Conservation (phyloP, 2,329 filamentous ascomycete genomes). For the Coniochaeta hoffmannii region DNA sequence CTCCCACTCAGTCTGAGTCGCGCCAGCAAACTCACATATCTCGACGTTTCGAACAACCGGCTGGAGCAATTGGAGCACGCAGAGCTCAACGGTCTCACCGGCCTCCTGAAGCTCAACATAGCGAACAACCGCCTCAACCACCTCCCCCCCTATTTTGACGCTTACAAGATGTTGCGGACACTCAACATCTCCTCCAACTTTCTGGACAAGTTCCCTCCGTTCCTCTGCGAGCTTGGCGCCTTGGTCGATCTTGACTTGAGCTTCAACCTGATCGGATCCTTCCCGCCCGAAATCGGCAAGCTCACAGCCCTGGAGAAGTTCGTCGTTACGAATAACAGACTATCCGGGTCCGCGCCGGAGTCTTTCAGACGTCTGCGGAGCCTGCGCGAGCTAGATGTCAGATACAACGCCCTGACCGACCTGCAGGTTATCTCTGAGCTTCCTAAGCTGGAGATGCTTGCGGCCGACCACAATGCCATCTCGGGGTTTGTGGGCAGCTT, state of each 20-base stretch:
- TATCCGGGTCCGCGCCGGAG: slow-evolving; percentile 66
- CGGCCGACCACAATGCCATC: slow-evolving; percentile 87
- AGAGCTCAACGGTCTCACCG: slow-evolving; percentile 66
- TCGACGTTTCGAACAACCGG: slow-evolving; percentile 93
- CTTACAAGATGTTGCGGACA: slow-evolving; percentile 71
- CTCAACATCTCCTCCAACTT: slow-evolving; percentile 94
- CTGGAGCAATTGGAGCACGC: slow-evolving; percentile 82
- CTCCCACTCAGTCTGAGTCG: slow-evolving; percentile 78
- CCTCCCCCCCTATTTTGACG: slow-evolving; percentile 74
- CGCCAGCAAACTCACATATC: slow-evolving; percentile 72
- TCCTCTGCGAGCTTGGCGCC: slow-evolving; percentile 73
- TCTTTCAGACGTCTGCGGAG: slow-evolving; percentile 67
- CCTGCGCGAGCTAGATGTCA: slow-evolving; percentile 85
- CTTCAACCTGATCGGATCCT: slow-evolving; percentile 78
- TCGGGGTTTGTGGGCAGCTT: slow-evolving; percentile 90
- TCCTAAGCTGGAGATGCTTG: slow-evolving; percentile 79
- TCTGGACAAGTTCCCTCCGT: slow-evolving; percentile 74
- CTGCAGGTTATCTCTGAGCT: slow-evolving; percentile 83
- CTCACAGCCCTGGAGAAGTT: slow-evolving; percentile 77
- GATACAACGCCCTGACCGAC: slow-evolving; percentile 83
- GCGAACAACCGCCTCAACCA: slow-evolving; percentile 84
- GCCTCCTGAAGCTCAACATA: slow-evolving; percentile 81
- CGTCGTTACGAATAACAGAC: slow-evolving; percentile 90
- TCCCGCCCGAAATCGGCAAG: slow-evolving; percentile 73
- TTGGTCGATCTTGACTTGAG: slow-evolving; percentile 92